phyloP scores from a whole-genome alignment of 2,329 filamentous ascomycete genomes.

The Ascocoryne sarcoides region DNA sequence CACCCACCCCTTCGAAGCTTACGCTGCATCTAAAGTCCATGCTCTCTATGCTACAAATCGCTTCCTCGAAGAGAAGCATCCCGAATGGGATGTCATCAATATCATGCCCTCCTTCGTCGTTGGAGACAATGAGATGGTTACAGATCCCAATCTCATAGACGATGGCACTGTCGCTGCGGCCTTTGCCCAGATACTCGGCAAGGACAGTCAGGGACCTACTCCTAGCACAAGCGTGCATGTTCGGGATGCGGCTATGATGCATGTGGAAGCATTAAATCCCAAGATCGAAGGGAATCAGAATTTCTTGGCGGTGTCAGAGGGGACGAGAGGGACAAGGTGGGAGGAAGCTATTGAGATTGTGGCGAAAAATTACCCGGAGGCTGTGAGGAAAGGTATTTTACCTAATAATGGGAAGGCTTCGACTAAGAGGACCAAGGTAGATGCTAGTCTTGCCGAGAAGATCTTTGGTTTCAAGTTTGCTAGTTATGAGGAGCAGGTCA shows the following conservation, averaged over 20 bases:
- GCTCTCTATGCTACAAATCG: slow-evolving; percentile 21
- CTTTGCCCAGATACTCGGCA: slow-evolving; percentile 14
- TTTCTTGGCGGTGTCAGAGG: slow-evolving; percentile 17
- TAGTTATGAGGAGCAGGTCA: slow-evolving; percentile 30
- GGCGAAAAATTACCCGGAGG: slow-evolving; percentile 26
- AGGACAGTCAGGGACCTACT: slow-evolving; percentile 12
- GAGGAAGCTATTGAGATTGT: slow-evolving; percentile 33
- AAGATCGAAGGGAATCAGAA: slow-evolving; percentile 16
- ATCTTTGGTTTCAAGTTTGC: slow-evolving; percentile 29
- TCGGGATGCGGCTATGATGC: slow-evolving; percentile 14
- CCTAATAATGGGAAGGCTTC: slow-evolving; percentile 10
- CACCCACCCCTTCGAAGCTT: slow-evolving; percentile 22
- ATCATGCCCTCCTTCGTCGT: slow-evolving; percentile 20
- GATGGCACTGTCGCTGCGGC: slow-evolving; percentile 13
- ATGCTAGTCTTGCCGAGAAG: slow-evolving; percentile 26
- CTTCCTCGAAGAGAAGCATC: slow-evolving; percentile 18
- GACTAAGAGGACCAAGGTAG: slow-evolving; percentile 20
- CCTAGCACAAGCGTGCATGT: slow-evolving; percentile 18
- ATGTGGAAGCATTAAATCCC: slow-evolving; percentile 17
- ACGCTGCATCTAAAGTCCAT: slow-evolving; percentile 25
- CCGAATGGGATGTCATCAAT: slow-evolving; percentile 20
- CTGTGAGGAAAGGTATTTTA: slow-evolving; percentile 24
- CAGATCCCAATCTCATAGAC: slow-evolving; percentile 10
- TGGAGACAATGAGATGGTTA: slow-evolving; percentile 19
- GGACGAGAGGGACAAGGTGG: slow-evolving; percentile 27